These are phyloP conservation scores for Eucalyptus curtisii DNA, from an alignment of 345 rosid species.

Conservation along the genomic window DNA sequence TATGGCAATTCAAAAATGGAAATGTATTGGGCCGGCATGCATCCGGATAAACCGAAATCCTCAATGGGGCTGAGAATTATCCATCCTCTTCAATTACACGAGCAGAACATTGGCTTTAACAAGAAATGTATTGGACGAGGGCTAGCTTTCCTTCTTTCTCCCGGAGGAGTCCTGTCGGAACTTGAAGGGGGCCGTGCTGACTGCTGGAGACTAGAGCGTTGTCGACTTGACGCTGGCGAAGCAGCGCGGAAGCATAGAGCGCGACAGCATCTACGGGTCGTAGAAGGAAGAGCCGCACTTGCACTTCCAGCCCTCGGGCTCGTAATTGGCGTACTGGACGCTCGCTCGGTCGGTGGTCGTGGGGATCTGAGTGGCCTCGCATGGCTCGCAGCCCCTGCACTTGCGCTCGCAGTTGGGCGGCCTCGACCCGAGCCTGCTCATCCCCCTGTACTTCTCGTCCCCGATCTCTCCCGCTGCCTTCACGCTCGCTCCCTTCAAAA, in stretches of 20 bases:
- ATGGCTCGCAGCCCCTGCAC: slow-evolving; percentile 11
- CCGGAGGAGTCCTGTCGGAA: not conserved
- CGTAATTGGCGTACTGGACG: slow-evolving; percentile 10
- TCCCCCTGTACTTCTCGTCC: not conserved
- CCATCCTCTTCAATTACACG: not conserved
- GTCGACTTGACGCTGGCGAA: not conserved
- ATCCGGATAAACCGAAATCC: not conserved
- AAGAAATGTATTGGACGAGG: not conserved
- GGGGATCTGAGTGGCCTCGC: slow-evolving; percentile 14
- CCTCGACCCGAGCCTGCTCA: slow-evolving; percentile 15
- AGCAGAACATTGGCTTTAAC: not conserved
- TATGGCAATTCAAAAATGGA: not conserved
- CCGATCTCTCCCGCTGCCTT: not conserved
- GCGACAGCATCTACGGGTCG: slow-evolving; percentile 1
- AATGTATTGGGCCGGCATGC: not conserved
- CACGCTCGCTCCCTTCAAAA: not conserved
- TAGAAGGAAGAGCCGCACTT: slow-evolving; percentile 20
- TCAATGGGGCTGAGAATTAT: not conserved
- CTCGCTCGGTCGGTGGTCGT: not conserved
- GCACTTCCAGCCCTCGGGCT: slow-evolving; percentile 32
- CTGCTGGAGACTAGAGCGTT: not conserved
- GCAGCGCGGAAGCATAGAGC: not conserved
- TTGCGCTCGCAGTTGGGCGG: slow-evolving; percentile 11
- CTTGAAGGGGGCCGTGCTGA: not conserved
- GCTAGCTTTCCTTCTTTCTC: not conserved